Evolutionary conservation across 768 basidiomycete species (phyloP), one percentile per base, ranked within the genome.

Genomic region (Mrakia gelida): DNA sequence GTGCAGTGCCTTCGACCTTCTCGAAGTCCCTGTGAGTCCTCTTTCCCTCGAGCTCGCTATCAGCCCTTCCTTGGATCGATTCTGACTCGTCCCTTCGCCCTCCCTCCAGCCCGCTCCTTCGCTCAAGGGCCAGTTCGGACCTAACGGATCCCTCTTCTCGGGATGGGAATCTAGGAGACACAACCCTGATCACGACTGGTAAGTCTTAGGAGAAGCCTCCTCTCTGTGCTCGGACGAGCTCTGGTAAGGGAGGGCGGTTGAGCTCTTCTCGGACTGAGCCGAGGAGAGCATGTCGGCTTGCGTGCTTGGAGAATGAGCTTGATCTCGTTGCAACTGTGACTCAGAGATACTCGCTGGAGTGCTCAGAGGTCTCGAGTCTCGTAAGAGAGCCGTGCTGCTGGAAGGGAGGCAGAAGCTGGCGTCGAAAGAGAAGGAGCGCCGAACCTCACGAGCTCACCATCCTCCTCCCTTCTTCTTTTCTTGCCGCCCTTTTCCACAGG

Each of bases 151-250:
- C 0, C 85, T 98, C 32, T 98, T 88, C 84, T 93, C 91, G 80
- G 97, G 95, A 74, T 99, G 97, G 97, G 97, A 99, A 84, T 88
- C 88, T 38, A 87, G 94, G 61, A 86, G 97, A 81, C 97, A 99
- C 84, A 98, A 97, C 84, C 90, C 92, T 1, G 82, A 87, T 2
- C 89, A 90, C 81, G 97, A 99, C 84, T 98, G 97, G 96, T 94
- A 80, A 71, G 85, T 80, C 49, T 76, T 3, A 68, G 38, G 38
- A 38, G 49, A n/a, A 43, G 41, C 38, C 7, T 28, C 26, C n/a
- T 18, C 7, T 18, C 8, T 21, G 16, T 13, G 38, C 38, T 21
- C n/a, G 34, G 67, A 70, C 8, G 67, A n/a, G 49, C 49, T 52
- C 49, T 52, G 15, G 16, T 4, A 21, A 1, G n/a, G 11, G 4